Conservation (phyloP, 2,329 filamentous ascomycete genomes). For the Dactylonectria macrodidyma region DNA sequence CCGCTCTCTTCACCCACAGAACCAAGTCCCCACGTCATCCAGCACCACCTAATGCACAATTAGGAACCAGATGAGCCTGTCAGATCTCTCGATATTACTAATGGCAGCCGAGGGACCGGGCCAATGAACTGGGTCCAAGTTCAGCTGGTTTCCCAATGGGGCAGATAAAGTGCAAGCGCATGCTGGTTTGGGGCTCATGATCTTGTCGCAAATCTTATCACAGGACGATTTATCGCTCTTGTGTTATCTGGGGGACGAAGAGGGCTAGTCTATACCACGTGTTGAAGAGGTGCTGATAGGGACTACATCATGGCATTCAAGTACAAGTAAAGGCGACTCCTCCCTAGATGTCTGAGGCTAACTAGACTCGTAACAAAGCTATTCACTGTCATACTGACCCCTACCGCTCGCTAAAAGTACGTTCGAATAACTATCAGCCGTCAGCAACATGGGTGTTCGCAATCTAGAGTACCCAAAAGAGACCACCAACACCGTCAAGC, state of each 20-base stretch:
- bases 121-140: not conserved
- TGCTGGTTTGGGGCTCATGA: not conserved
- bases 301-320: not conserved
- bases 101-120: not conserved
- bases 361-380: not conserved
- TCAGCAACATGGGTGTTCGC: constrained; percentile 52
- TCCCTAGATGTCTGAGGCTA: not conserved
- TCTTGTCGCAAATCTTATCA: not conserved
- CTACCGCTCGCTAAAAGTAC: not conserved
- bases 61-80: not conserved
- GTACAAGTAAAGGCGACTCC: not conserved
- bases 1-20: constrained; percentile 1
- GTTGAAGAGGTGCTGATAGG: not conserved
- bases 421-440: not conserved
- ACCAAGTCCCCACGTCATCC: not conserved
- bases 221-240: not conserved
- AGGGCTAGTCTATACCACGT: not conserved
- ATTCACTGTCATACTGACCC: not conserved
- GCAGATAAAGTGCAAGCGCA: not conserved
- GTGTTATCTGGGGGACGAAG: not conserved
- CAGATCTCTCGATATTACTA: not conserved
- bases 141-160: not conserved
- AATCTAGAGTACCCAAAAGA: constrained; percentile 75
- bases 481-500: constrained; percentile 75
- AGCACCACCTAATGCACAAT: not conserved